Conservation (phyloP, 2,329 filamentous ascomycete species). For the Hymenotorrendiella dingleyae region DNA sequence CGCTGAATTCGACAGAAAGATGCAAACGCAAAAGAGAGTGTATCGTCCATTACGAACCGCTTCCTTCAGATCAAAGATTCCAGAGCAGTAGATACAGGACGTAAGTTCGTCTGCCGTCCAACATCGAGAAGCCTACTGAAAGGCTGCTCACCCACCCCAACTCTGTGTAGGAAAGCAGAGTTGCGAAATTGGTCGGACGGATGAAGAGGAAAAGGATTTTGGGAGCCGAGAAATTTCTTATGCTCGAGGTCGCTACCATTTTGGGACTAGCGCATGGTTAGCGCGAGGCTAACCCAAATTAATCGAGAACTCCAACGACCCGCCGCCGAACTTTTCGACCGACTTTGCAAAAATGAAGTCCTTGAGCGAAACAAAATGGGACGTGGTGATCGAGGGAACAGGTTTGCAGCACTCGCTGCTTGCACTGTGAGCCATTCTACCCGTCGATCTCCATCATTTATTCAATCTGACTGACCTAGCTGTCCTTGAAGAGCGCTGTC, state of each 20-base stretch:
- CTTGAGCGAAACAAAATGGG: constrained; percentile 68
- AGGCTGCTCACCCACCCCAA: constrained; percentile 36
- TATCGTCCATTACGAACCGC: constrained; percentile 80
- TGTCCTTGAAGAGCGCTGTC: constrained; percentile 71
- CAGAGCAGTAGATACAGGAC: constrained; percentile 85
- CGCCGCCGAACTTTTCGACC: background rate
- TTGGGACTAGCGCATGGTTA: constrained; percentile 12
- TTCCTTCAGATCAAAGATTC: constrained; percentile 67
- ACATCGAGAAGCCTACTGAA: constrained; percentile 50
- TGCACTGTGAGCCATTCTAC: constrained; percentile 55
- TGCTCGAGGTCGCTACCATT: constrained; percentile 4
- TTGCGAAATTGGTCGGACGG: constrained; percentile 36
- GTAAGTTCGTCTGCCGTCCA: constrained; percentile 61
- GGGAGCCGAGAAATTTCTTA: constrained; percentile 11
- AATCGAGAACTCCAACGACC: background rate
- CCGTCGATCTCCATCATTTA: constrained; percentile 19
- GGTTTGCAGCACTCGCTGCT: constrained; percentile 74
- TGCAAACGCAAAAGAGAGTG: constrained; percentile 43
- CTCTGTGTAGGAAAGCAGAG: constrained; percentile 30
- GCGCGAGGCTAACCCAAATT: constrained; percentile 4
- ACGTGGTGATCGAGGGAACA: constrained; percentile 74
- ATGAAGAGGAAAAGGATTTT: constrained; percentile 31
- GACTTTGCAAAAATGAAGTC: constrained; percentile 55
- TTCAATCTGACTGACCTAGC: constrained; percentile 68
- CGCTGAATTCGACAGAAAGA: too few species aligned